Base-by-base conservation (phyloP, 2,329 filamentous ascomycete species). In the Stachybotrys echinatus region DNA sequence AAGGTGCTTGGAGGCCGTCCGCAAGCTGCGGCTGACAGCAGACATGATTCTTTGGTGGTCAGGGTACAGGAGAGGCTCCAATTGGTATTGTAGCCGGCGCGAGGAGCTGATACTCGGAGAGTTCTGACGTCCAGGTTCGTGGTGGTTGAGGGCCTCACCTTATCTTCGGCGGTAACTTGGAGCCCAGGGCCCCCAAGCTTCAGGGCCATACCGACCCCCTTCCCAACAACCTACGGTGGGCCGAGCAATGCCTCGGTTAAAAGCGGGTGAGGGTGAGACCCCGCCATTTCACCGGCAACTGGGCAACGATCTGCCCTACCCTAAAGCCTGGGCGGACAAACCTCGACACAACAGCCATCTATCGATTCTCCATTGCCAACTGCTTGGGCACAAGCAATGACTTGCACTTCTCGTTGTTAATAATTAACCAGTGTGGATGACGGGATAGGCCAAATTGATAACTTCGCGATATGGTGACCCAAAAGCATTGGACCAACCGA, bases 1-100 rank as follows among this genome's bases (percentile, higher is more conserved):
- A 65, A 80, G 66, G 60, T 77, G 75, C 72, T 71, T 77, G 58
- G 78, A 75, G 54, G 74, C 77, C 58, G 76, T 72, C 61, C 77
- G 74, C 59, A 82, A 67, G 65, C 74, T 74, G 61, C 77, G 76
- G 62, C 72, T 73, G 67, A 76, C 73, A 64, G 74, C 73, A 66
- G 77, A 80, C 78, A 81, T 81, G 63, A 57, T 63, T 51, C 38
- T 40, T 45, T 49, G 22, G 45, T 17, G 37, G 21, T 22, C 22
- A 44, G 54, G 50, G 52, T 51, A 50, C 51, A 54, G 53, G 52
- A 20, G 52, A 38, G 48, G 46, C 37, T 23, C 44, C 49, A 23
- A 47, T 43, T 40, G 40, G 44, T 37, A 5, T 45, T 20, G 22
- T 19, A 38, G 23, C 46, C 42, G 14, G 10, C 20, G 42, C 48